These are phyloP conservation scores for Candida tropicalis DNA, from an alignment of 1,139 yeast species.

Conservation along the genomic window DNA sequence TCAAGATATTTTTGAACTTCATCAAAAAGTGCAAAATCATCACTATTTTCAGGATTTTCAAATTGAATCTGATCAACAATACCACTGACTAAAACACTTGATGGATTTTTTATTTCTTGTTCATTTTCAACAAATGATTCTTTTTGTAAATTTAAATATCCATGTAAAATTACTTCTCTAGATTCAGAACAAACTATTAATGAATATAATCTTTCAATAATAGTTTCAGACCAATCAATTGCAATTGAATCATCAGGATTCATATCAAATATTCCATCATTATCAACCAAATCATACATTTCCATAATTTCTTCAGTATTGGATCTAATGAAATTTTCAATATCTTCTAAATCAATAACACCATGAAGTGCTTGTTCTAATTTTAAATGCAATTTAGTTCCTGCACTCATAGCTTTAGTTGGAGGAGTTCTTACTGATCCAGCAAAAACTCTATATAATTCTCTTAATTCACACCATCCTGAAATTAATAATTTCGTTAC, in stretches of 20 bases:
- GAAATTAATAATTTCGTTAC: slow-evolving; percentile 50
- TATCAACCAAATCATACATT: slow-evolving; percentile 14
- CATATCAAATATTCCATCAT: slow-evolving; percentile 33
- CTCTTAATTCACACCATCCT: slow-evolving; percentile 56
- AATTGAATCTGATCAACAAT: slow-evolving; percentile 55
- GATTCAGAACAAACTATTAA: slow-evolving; percentile 53
- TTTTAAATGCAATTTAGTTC: slow-evolving; percentile 40
- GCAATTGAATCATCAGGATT: slow-evolving; percentile 30
- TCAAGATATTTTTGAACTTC: slow-evolving; percentile 23
- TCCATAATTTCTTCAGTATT: slow-evolving; percentile 4
- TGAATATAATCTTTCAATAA: slow-evolving; percentile 35
- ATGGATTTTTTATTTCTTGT: slow-evolving; percentile 1
- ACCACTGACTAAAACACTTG: slow-evolving; percentile 55
- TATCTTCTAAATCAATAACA: slow-evolving; percentile 21
- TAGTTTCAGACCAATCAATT: slow-evolving; percentile 34
- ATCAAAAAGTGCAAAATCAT: slow-evolving; percentile 26
- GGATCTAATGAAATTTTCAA: slow-evolving; percentile 5
- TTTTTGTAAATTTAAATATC: slow-evolving; percentile 40
- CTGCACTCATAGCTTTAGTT: slow-evolving; percentile 38
- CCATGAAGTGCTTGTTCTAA: slow-evolving; percentile 47
- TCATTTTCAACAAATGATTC: slow-evolving; percentile 25
- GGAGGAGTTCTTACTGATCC: slow-evolving; percentile 29
- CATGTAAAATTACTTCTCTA: slow-evolving; percentile 62
- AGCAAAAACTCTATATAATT: slow-evolving; percentile 46
- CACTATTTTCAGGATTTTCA: slow-evolving; percentile 17